These are phyloP conservation scores for Rhodofomes roseus DNA, from an alignment of 1,284 basidiomycete species.

Conservation along the genomic window DNA sequence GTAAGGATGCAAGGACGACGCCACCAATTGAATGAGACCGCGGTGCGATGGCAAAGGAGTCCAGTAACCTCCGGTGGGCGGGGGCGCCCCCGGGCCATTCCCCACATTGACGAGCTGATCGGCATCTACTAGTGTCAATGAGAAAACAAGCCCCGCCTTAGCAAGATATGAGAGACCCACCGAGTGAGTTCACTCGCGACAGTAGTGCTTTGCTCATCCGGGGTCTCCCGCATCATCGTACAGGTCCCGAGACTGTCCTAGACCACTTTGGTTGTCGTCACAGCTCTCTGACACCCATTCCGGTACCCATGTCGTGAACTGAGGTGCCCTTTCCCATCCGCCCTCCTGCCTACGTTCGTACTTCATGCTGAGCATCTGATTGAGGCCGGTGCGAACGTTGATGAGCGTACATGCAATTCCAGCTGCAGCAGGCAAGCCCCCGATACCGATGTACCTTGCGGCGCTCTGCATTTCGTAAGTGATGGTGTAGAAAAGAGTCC, in stretches of 20 bases:
- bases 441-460: neutral
- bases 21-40: too few relatives aligned
- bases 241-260: neutral
- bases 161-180: too few relatives aligned
- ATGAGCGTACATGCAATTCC: conserved; percentile 5
- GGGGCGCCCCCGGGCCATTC: too few relatives aligned
- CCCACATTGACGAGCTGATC: too few relatives aligned
- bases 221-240: neutral
- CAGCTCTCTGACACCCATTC: neutral
- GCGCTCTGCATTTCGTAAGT: neutral
- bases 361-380: neutral
- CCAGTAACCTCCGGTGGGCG: too few relatives aligned
- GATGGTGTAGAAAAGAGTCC: neutral
- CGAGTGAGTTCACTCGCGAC: too few relatives aligned
- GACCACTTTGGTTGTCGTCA: neutral
- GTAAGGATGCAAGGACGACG: too few relatives aligned
- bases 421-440: neutral
- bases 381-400: conserved; percentile 2
- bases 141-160: too few relatives aligned
- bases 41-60: too few relatives aligned
- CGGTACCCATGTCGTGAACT: neutral
- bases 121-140: too few relatives aligned
- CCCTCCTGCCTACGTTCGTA: neutral
- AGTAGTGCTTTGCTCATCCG: neutral
- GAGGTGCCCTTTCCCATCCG: neutral